Percentiles rank a stretch among this genome's conserved stretches.
Conservation (phyloP, 2,329 filamentous ascomycete species). For the Beauveria caledonica region DNA sequence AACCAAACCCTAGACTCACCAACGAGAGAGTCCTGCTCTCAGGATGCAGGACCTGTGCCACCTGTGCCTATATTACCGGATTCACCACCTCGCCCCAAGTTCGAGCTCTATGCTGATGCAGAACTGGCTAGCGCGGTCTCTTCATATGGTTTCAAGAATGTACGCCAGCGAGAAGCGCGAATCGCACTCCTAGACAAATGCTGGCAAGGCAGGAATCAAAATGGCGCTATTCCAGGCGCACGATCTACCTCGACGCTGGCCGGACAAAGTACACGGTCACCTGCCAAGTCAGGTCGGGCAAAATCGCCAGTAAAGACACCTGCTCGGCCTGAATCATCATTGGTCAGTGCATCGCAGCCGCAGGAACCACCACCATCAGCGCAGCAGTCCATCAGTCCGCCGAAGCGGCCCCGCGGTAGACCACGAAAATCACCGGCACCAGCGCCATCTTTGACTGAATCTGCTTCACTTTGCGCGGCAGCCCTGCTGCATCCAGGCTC, state of each 20-base stretch:
- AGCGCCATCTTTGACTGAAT: not conserved
- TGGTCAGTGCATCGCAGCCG: conserved; percentile 14
- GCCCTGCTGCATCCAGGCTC: not conserved
- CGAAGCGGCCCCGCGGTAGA: conserved; percentile 23
- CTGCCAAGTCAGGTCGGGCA: conserved; percentile 7
- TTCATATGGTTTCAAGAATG: conserved; percentile 62
- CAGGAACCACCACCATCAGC: conserved; percentile 29
- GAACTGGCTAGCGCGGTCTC: conserved; percentile 55
- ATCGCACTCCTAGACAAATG: conserved; percentile 62
- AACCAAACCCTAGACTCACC: not conserved
- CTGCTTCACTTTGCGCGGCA: conserved; percentile 1
- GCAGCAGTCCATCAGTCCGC: conserved; percentile 24
- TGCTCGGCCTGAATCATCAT: conserved; percentile 1
- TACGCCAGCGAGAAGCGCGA: conserved; percentile 61
- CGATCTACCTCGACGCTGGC: conserved; percentile 14
- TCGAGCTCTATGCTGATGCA: conserved; percentile 50
- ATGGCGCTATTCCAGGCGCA: conserved; percentile 15
- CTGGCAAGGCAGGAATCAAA: conserved; percentile 52
- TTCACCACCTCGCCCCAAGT: conserved; percentile 41
- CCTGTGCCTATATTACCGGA: not conserved
- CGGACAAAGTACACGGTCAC: conserved; percentile 13
- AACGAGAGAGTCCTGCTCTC: not conserved
- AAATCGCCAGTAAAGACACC: conserved; percentile 10
- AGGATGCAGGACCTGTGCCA: not conserved
- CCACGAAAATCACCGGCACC: conserved; percentile 13